Evolutionary conservation across 306 rosid genomes (phyloP), one percentile per base, ranked within the genome.

Genomic region (Trichosanthes cucumerina): DNA sequence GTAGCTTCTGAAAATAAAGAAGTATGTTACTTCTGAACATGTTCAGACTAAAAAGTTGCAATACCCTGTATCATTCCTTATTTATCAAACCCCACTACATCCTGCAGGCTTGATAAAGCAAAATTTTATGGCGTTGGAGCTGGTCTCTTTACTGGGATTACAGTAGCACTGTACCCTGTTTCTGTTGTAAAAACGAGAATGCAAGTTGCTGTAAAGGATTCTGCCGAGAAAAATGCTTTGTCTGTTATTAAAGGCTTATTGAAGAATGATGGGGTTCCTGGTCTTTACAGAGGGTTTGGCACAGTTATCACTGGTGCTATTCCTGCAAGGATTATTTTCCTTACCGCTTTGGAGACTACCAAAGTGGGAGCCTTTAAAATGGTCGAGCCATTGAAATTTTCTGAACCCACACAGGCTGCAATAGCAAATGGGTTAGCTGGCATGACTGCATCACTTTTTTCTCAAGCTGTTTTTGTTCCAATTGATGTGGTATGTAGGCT

Each of bases 371-470:
- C 94, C 83, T 87, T 90, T 76, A 86, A 80, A 89, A 75, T 86
- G 84, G 80, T 90, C 41, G 89, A 94, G 77, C 97, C 98, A n/a
- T 80, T 88, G 54, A 83, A 46, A 53, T 80, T 92, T 10, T 90
- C 98, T 50, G 98, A 90, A 73, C 90, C 98, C 36, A 73, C 86
- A 11, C 84, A 92, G 82, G 95, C 97, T 57, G 98, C 97, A 34
- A 36, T 94, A 66, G 94, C 95, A n/a, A 94, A 90, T 82, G 98
- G 98, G 81, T 19, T 87, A 62, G 97, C 93, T 43, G 98, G 98
- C 83, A 87, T 92, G 98, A 47, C 86, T 10, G 90, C 97, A 6
- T 86, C 98, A 0, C 76, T 94, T 80, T 82, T 81, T n/a, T 80
- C 98, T 78, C 98, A 94, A 83, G 82, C 90, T 63, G 90, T 94